Conservation (phyloP, 768 basidiomycete genomes). For the Mycena galericulata region DNA sequence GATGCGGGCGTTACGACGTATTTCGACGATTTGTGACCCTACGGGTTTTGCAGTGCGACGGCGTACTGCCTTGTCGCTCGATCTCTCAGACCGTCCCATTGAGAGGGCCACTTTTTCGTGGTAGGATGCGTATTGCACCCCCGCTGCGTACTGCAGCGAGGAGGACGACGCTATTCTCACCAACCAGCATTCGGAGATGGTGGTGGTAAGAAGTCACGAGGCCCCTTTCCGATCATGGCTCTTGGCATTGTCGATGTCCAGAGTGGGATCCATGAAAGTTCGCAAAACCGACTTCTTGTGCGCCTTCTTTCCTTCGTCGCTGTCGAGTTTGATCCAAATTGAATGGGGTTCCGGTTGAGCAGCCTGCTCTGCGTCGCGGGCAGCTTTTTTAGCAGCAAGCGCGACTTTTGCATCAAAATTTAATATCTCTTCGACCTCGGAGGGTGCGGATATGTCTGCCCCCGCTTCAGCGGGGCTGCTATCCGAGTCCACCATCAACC, state of each 20-base stretch:
- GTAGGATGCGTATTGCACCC: too few relatives aligned
- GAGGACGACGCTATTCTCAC: too few relatives aligned
- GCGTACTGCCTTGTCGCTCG: too few relatives aligned
- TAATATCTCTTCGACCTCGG: not conserved
- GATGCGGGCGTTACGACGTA: too few relatives aligned
- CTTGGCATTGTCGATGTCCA: slow-evolving; percentile 13
- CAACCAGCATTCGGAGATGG: too few relatives aligned
- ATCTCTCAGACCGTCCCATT: too few relatives aligned
- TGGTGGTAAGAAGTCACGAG: too few relatives aligned
- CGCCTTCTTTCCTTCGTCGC: not conserved
- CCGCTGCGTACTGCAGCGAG: too few relatives aligned
- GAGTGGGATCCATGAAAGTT: slow-evolving; percentile 17
- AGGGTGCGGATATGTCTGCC: not conserved
- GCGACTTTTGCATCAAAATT: not conserved
- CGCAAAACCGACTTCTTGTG: slow-evolving; percentile 21
- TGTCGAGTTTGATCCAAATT: slow-evolving; percentile 2
- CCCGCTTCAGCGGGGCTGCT: not conserved
- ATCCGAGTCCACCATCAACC: slow-evolving; percentile 15
- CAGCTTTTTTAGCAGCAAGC: not conserved
- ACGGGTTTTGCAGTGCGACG: too few relatives aligned
- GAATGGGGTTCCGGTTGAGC: not conserved
- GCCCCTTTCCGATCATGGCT: too few relatives aligned
- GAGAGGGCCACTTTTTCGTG: too few relatives aligned
- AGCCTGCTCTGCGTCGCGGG: not conserved
- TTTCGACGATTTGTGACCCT: too few relatives aligned